Evolutionary conservation across 495 filamentous ascomycete genomes (phyloP), one percentile per base, ranked within the genome.

Genomic region (Parachaetomium inaequale): DNA sequence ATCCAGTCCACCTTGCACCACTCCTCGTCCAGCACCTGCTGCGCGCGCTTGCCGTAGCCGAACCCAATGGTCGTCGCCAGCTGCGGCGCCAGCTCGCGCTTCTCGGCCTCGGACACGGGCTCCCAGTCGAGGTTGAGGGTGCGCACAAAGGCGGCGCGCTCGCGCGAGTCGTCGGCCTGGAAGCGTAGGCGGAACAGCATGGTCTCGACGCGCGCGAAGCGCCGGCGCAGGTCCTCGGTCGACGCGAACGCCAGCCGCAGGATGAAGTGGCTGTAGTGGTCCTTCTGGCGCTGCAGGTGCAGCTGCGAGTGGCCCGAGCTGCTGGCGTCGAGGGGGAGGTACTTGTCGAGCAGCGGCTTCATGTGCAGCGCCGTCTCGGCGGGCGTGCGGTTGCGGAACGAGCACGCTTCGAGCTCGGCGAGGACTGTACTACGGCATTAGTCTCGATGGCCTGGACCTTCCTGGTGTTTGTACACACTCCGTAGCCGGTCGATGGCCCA

Each of bases 1-100:
- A 90, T 88, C 91, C 93, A 99, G 69, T 96, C 91, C 5, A 97
- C 90, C 73, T 96, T 98, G 76, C 90, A 96, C 87, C 91, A 99
- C 7, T 83, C 84, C 61, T 92, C 89, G 32, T 93, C 87, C 59
- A 66, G 53, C 1, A 62, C 60, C 42, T 81, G 74, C 25, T 82
- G 73, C 54, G 78, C 75, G 70, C 83, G 82, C 63, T 67, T 74
- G 28, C 63, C 66, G 26, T 43, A 59, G 5, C 50, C 40, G 7
- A 64, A 63, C 7, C 67, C 64, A 3, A 61, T 46, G 17, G 73
- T 73, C 2, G 77, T 72, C 4, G 65, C 67, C 55, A 82, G 63
- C 59, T 79, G 73, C 7, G 76, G 64, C 25, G 86, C 74, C 54
- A 79, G 78, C 49, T 76, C 78, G 17, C 66, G 65, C 67, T 81